Conservation (phyloP, 345 rosid genomes). For the Odontarrhena argentea region DNA sequence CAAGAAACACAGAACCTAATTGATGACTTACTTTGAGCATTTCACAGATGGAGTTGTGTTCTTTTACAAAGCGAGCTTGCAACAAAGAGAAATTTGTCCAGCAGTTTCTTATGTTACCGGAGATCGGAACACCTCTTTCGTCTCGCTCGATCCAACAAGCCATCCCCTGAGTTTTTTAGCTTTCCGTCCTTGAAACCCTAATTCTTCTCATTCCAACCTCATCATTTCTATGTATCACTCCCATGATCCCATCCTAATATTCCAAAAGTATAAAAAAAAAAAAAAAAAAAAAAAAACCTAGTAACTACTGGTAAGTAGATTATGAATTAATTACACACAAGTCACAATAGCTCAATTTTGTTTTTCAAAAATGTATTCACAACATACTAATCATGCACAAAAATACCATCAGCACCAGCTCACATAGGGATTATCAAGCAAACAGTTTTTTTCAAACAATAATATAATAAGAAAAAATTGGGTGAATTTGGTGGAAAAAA, state of each 20-base stretch:
- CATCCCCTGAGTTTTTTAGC: constrained; percentile 56
- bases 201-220: constrained; percentile 64
- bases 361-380: no score
- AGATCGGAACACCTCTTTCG: constrained; percentile 63
- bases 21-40: constrained; percentile 57
- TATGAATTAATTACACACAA: not conserved
- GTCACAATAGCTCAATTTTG: not conserved
- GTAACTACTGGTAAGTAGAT: no score
- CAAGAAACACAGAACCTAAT: constrained; percentile 19
- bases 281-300: no score
- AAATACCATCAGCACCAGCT: not conserved
- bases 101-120: constrained; percentile 75
- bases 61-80: constrained; percentile 69
- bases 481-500: no score
- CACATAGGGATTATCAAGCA: not conserved
- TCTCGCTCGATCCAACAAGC: constrained; percentile 59
- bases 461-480: not conserved
- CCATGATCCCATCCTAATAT: constrained; percentile 59
- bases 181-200: constrained; percentile 72
- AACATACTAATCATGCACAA: not conserved
- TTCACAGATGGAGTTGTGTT: constrained; percentile 70
- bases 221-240: constrained; percentile 71
- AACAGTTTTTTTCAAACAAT: not conserved
- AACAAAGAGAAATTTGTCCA: constrained; percentile 80
- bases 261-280: no score